These are phyloP conservation scores for Myotisia sp. DNA, from an alignment of 2,329 filamentous ascomycete genomes.

Conservation along the genomic window DNA sequence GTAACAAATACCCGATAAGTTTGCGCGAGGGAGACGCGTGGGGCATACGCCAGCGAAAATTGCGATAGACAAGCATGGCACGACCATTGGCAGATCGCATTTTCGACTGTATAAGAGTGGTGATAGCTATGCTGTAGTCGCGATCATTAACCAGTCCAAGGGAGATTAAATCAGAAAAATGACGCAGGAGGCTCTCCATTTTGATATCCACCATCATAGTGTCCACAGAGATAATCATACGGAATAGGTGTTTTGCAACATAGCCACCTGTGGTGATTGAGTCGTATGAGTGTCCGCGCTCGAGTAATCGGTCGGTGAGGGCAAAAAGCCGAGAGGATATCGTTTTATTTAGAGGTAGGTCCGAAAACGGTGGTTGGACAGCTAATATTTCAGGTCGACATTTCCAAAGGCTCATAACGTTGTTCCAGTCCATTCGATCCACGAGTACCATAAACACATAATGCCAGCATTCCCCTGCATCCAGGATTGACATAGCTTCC, in stretches of 20 bases:
- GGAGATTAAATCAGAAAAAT: not conserved
- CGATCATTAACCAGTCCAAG: not conserved
- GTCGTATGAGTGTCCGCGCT: too few relatives aligned
- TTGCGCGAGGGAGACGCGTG: conserved; percentile 12
- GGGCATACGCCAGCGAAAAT: conserved; percentile 24
- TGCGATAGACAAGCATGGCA: conserved; percentile 28
- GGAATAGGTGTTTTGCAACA: too few relatives aligned
- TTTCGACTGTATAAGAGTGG: conserved; percentile 18
- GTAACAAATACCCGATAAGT: conserved; percentile 18
- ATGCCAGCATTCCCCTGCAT: conserved; percentile 18
- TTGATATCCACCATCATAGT: too few relatives aligned
- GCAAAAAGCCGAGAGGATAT: conserved; percentile 15
- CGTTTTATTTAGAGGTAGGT: conserved; percentile 6
- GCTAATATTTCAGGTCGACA: conserved; percentile 12
- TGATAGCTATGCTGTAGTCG: conserved; percentile 21
- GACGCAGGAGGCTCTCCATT: too few relatives aligned
- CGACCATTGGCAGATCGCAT: conserved; percentile 17
- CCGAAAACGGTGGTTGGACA: not conserved
- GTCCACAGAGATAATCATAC: too few relatives aligned
- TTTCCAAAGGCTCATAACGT: conserved; percentile 20
- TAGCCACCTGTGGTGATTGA: too few relatives aligned
- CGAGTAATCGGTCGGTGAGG: too few relatives aligned
- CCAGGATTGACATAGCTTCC: conserved; percentile 22
- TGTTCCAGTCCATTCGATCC: conserved; percentile 21
- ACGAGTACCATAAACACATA: conserved; percentile 21